Percentiles rank a stretch among this genome's conserved stretches.
Evolutionary conservation across 2,329 filamentous ascomycete species (phyloP).

Genomic region (Pseudogymnoascus sp.): DNA sequence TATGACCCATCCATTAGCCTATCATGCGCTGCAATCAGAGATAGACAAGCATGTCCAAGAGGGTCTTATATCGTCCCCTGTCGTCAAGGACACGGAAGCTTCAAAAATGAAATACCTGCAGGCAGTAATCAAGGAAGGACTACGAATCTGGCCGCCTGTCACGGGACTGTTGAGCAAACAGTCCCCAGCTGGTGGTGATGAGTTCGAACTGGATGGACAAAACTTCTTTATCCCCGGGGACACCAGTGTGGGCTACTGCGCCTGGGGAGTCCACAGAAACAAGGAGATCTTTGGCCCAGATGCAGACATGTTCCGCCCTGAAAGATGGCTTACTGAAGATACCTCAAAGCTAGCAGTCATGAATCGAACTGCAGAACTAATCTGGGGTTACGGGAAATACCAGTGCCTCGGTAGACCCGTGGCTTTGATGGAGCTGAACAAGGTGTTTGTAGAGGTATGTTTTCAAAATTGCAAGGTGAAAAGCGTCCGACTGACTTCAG

Average conservation of each 20-base stretch:
- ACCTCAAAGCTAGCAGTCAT: conserved; percentile 31
- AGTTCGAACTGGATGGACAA: conserved; percentile 3
- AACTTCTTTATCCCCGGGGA: conserved; percentile 17
- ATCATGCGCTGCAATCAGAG: conserved; percentile 39
- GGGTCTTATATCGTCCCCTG: conserved; percentile 29
- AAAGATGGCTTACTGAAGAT: conserved; percentile 40
- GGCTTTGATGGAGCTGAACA: conserved; percentile 43
- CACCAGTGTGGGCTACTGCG: conserved; percentile 18
- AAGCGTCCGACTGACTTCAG: conserved; percentile 26
- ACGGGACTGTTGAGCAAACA: conserved; percentile 22
- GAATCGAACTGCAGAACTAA: conserved; percentile 34
- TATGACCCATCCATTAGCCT: conserved; percentile 42
- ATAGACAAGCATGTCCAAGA: conserved; percentile 34
- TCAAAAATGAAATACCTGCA: conserved; percentile 15
- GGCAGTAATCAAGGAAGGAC: conserved; percentile 43
- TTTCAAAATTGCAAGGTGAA: conserved; percentile 29
- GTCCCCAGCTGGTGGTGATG: conserved; percentile 16
- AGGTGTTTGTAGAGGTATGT: conserved; percentile 41
- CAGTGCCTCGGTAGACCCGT: conserved; percentile 42
- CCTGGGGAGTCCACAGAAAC: conserved; percentile 31
- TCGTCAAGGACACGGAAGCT: conserved; percentile 9
- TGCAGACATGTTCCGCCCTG: conserved; percentile 38
- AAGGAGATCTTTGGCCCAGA: conserved; percentile 33
- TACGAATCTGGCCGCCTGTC: conserved; percentile 32
- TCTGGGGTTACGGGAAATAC: conserved; percentile 40